Conservation (phyloP, 345 rosid genomes). For the Xanthoceras sorbifolium region DNA sequence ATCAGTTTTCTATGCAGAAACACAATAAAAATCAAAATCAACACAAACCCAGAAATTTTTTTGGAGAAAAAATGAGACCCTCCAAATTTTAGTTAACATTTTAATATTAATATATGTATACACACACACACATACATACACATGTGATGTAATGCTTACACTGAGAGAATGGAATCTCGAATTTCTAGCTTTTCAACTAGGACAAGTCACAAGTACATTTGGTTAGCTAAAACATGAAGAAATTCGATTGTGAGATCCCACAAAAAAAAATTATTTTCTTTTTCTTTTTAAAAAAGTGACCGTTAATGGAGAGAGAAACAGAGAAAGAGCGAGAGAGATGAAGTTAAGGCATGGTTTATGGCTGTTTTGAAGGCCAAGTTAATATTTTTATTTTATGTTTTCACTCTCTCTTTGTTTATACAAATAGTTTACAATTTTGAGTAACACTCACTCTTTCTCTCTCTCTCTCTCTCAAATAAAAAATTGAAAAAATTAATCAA, state of each 20-base stretch:
- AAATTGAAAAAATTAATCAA: not conserved
- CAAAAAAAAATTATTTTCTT: not conserved
- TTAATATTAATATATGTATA: too few species aligned
- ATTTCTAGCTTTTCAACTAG: conserved; percentile 17
- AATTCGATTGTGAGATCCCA: conserved; percentile 4
- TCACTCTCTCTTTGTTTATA: conserved; percentile 6
- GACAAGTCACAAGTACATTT: conserved; percentile 5
- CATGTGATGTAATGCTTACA: not conserved
- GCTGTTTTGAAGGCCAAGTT: conserved; percentile 24
- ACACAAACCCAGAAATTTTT: not conserved
- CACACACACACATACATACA: not conserved
- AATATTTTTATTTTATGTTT: not conserved
- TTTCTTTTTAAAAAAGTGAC: conserved; percentile 25
- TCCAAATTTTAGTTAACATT: not conserved
- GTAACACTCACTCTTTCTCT: not conserved
- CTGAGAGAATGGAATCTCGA: conserved; percentile 4
- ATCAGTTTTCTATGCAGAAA: not conserved
- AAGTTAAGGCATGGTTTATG: conserved; percentile 34
- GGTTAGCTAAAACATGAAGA: not conserved
- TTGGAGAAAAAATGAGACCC: not conserved
- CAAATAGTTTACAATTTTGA: not conserved
- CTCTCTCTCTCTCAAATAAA: too few species aligned
- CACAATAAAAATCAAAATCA: not conserved
- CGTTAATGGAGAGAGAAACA: conserved; percentile 33
- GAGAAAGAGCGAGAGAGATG: conserved; percentile 5